Conservation (phyloP, 2,329 filamentous ascomycete species). For the Aspergillus sclerotialis region DNA sequence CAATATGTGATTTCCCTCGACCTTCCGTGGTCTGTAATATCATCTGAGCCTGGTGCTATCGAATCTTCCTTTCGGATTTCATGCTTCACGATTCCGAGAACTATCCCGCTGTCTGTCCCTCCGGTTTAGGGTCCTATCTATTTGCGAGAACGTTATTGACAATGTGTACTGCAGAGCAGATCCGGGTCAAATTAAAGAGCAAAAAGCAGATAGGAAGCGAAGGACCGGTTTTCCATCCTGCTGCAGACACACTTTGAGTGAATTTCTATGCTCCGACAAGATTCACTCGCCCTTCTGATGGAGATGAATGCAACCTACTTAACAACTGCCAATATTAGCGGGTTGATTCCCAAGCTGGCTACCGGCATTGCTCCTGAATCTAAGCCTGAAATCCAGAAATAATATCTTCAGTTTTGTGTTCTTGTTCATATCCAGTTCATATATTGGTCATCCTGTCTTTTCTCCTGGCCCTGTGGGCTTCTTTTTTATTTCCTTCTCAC, state of each 20-base stretch:
- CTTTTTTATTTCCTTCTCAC: background rate
- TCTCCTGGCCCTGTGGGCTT: constrained; percentile 1
- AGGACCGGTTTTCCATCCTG: background rate
- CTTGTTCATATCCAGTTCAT: constrained; percentile 6
- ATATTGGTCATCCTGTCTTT: constrained; percentile 1
- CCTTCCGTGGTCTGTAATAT: constrained; percentile 15
- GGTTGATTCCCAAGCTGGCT: background rate
- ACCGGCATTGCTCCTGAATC: background rate
- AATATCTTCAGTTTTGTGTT: constrained; percentile 4
- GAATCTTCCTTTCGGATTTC: constrained; percentile 11
- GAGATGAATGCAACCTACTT: too few species aligned
- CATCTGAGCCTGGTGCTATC: constrained; percentile 30
- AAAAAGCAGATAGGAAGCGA: background rate
- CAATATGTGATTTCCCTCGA: constrained; percentile 5
- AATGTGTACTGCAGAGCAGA: constrained; percentile 16
- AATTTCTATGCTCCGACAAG: too few species aligned
- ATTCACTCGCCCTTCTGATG: too few species aligned
- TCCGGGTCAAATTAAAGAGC: constrained; percentile 7
- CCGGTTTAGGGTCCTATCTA: too few species aligned
- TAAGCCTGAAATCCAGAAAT: background rate
- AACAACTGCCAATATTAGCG: too few species aligned
- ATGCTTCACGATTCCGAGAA: constrained; percentile 7
- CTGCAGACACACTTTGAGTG: too few species aligned
- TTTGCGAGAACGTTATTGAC: background rate
- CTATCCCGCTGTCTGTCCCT: background rate